Evolutionary conservation across 2,329 filamentous ascomycete species (phyloP), one percentile per base, ranked within the genome.

Genomic region (Ophiostoma australiae): DNA sequence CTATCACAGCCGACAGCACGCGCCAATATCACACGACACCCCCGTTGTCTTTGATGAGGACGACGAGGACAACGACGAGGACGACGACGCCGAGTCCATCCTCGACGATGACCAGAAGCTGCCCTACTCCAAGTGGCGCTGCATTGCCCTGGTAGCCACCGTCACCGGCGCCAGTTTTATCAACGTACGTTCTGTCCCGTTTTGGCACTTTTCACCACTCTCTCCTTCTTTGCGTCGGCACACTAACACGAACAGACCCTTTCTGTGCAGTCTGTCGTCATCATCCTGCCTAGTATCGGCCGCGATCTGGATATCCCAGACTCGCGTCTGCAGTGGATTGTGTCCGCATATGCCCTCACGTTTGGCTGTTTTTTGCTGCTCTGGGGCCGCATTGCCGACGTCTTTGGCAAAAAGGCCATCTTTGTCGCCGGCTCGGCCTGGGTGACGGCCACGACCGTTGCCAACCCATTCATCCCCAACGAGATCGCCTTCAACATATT

Each of bases 401-500:
- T 91, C 65, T 90, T 88, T 73, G 88, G 89, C 70, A 89, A 89
- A 77, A 84, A 88, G 10, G 80, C 84, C 65, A 88, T 91, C 73
- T 91, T 91, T 78, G 82, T 91, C 37, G 81, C 82, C 72, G 89
- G 89, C 0, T 89, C 87, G 1, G 82, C 85, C 7, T 91, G 89
- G 84, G 84, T 91, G 7, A 85, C 88, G 0, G 77, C 84, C 1
- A 84, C 85, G 0, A 86, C 86, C 2, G 81, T 89, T 4, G 80
- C 84, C 15, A 88, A 88, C 72, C 88, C 90, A 0, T 90, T 91
- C 75, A 78, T 90, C 17, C 84, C 84, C 0, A 87, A 87, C 72
- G 90, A 92, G 77, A 88, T 91, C 7, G 86, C 84, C 6, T 91
- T 92, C 76, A 84, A 91, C 76, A 71, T 91, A 1, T 86, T 91